Conservation (phyloP, 164 flowering plant species). For the Euptelea pleiosperma region DNA sequence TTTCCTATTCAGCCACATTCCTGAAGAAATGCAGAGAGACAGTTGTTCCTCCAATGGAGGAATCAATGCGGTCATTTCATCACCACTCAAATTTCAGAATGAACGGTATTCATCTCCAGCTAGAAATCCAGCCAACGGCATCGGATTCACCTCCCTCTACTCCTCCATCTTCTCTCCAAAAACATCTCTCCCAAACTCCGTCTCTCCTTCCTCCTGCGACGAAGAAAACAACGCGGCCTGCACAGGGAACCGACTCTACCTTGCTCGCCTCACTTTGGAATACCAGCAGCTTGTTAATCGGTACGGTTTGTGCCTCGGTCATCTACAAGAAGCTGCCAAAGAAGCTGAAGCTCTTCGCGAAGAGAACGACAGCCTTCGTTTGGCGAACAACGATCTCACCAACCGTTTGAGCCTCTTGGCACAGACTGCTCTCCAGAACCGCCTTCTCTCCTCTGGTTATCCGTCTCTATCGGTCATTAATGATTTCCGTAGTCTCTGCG, state of each 20-base stretch:
- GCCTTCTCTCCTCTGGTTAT: constrained; percentile 13
- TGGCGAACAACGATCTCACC: constrained; percentile 49
- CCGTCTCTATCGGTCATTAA: constrained; percentile 24
- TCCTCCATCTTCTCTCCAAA: constrained; percentile 24
- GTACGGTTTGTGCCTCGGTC: constrained; percentile 42
- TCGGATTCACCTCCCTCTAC: no score
- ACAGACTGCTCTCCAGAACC: constrained; percentile 27
- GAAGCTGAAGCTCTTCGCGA: constrained; percentile 55
- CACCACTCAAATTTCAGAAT: constrained; percentile 7
- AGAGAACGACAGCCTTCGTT: constrained; percentile 56
- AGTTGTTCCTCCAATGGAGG: constrained; percentile 24
- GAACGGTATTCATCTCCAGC: background rate
- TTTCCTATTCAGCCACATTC: no score
- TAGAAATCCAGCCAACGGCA: no score
- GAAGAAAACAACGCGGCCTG: constrained; percentile 18
- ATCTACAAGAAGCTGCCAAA: constrained; percentile 43
- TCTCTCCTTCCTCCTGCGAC: constrained; percentile 20
- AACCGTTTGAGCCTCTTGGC: constrained; percentile 40
- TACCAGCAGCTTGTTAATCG: constrained; percentile 58
- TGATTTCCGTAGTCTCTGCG: constrained; percentile 23
- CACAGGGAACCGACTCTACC: constrained; percentile 25
- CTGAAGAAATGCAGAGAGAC: constrained; percentile 47
- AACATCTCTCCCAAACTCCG: constrained; percentile 21
- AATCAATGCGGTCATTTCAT: background rate
- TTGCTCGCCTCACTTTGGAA: constrained; percentile 42